Evolutionary conservation across 1,284 basidiomycete species (phyloP).

Genomic region (Fistulinella staudtii): DNA sequence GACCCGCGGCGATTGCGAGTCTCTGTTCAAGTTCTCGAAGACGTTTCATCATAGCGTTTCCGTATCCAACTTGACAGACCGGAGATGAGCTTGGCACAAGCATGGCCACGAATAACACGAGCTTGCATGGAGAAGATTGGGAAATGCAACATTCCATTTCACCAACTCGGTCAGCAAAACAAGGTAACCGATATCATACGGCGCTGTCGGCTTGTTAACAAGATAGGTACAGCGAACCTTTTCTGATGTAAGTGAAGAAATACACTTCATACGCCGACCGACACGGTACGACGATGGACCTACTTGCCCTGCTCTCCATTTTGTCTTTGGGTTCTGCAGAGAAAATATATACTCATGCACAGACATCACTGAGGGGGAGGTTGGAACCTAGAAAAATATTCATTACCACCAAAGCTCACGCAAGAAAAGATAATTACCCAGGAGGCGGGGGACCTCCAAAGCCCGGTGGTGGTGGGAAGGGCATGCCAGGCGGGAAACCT

Average conservation of each 20-base stretch:
- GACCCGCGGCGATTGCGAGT: slow-evolving; percentile 23
- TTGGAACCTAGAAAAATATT: slow-evolving; percentile 32
- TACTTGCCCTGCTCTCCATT: slow-evolving; percentile 26
- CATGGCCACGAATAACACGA: slow-evolving; percentile 19
- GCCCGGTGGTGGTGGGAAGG: slow-evolving; percentile 76
- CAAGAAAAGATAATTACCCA: slow-evolving; percentile 54
- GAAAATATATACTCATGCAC: slow-evolving; percentile 7
- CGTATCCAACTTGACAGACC: slow-evolving; percentile 21
- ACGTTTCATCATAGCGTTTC: slow-evolving; percentile 27
- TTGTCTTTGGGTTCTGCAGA: slow-evolving; percentile 13
- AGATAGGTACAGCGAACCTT: slow-evolving; percentile 32
- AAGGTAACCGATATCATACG: slow-evolving; percentile 19
- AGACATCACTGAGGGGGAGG: slow-evolving; percentile 36
- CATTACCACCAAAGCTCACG: slow-evolving; percentile 10
- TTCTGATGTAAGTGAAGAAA: slow-evolving; percentile 19
- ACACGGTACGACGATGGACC: slow-evolving; percentile 19
- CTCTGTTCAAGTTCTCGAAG: slow-evolving; percentile 28
- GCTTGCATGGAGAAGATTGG: slow-evolving; percentile 12
- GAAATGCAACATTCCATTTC: slow-evolving; percentile 20
- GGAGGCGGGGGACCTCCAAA: slow-evolving; percentile 77
- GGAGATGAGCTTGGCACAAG: slow-evolving; percentile 25
- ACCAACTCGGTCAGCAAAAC: slow-evolving; percentile 19
- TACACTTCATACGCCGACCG: slow-evolving; percentile 26
- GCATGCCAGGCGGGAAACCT: slow-evolving; percentile 76
- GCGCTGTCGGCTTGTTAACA: slow-evolving; percentile 25